These are phyloP conservation scores for Adansonia grandidieri DNA, from an alignment of 441 rosid genomes.

Conservation along the genomic window DNA sequence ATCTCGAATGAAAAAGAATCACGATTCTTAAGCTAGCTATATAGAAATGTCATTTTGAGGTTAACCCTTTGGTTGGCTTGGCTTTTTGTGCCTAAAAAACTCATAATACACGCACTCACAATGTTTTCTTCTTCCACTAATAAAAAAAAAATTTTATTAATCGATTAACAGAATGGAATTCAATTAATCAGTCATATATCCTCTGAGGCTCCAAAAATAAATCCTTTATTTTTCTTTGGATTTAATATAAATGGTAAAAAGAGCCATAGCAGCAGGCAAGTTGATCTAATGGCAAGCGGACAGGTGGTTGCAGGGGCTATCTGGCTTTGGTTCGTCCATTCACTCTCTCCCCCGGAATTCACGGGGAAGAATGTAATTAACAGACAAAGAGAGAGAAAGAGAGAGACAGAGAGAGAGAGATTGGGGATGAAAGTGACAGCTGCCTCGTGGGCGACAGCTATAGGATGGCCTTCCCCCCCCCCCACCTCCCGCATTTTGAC, in stretches of 20 bases:
- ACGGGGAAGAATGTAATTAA: slow-evolving; percentile 25
- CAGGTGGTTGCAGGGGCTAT: slow-evolving; percentile 7
- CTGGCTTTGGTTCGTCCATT: neutral
- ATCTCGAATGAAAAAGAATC: neutral
- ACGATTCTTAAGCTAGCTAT: too few species aligned
- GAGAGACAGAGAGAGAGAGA: neutral
- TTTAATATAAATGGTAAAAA: neutral
- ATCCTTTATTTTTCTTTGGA: neutral
- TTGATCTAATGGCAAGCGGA: neutral
- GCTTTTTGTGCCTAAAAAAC: slow-evolving; percentile 1
- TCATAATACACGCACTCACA: neutral
- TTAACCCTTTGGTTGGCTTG: slow-evolving; percentile 23
- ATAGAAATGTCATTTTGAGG: too few species aligned
- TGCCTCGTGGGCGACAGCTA: slow-evolving; percentile 51
- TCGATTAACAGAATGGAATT: too few species aligned
- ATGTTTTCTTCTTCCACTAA: neutral
- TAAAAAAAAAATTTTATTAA: too few species aligned
- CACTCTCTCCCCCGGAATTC: slow-evolving; percentile 40
- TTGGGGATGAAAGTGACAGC: slow-evolving; percentile 44
- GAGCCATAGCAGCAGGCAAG: neutral
- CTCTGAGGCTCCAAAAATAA: too few species aligned
- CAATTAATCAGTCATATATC: too few species aligned
- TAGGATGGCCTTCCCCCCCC: slow-evolving; percentile 25
- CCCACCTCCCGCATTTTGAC: too few species aligned
- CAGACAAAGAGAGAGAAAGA: neutral